These are phyloP conservation scores for Diaporthe sp. DNA, from an alignment of 2,329 filamentous ascomycete genomes.

Conservation along the genomic window DNA sequence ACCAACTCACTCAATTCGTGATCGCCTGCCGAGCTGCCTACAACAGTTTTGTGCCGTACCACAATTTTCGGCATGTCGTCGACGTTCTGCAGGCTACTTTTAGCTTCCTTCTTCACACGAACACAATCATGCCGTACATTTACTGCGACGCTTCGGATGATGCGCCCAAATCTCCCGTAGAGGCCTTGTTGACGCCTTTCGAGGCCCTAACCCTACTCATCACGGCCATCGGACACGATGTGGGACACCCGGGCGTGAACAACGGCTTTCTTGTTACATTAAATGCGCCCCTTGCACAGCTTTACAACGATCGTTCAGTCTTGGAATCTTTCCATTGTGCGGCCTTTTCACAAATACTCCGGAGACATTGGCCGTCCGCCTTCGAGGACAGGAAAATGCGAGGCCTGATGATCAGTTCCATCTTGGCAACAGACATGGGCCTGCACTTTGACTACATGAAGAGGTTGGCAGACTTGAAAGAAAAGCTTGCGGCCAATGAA, in stretches of 20 bases:
- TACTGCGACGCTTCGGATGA: conserved; percentile 52
- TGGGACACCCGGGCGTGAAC: conserved; percentile 97
- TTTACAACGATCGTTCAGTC: conserved; percentile 97
- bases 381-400: conserved; percentile 86
- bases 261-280: conserved; percentile 95
- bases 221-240: conserved; percentile 97
- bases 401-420: conserved; percentile 96
- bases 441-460: conserved; percentile 98
- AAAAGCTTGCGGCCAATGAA: conserved; percentile 78
- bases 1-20: conserved; percentile 86
- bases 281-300: conserved; percentile 91
- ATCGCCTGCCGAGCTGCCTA: conserved; percentile 94
- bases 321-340: conserved; percentile 98
- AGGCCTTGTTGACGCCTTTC: conserved; percentile 83
- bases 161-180: conserved; percentile 73
- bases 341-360: conserved; percentile 94
- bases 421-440: conserved; percentile 97
- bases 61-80: conserved; percentile 98
- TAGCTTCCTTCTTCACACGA: conserved; percentile 86
- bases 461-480: conserved; percentile 84
- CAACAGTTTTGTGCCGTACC: conserved; percentile 95
- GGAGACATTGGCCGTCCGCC: conserved; percentile 89
- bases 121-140: conserved; percentile 77
- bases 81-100: conserved; percentile 96
- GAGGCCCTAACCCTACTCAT: conserved; percentile 91